Percentiles rank a stretch among this genome's conserved stretches.
Conservation (phyloP, 192 early-diverging fungal genomes). For the Anaeromyces robustus region DNA sequence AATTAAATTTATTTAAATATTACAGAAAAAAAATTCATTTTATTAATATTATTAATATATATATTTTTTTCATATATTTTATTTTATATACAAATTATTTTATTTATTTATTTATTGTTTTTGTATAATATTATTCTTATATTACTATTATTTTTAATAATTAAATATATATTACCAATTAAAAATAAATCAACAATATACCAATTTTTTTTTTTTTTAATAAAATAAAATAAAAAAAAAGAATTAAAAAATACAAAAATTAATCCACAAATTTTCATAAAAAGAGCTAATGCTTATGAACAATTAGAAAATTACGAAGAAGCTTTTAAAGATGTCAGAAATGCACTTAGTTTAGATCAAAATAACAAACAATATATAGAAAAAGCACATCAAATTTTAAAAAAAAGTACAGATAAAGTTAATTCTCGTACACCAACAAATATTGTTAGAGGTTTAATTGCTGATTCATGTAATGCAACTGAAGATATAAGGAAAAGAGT, state of each 20-base stretch:
- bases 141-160: too few relatives aligned
- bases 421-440: neutral
- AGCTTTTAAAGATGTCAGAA: slow-evolving; percentile 8
- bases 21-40: too few relatives aligned
- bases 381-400: slow-evolving; percentile 9
- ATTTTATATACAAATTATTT: too few relatives aligned
- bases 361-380: slow-evolving; percentile 5
- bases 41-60: too few relatives aligned
- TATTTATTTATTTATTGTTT: too few relatives aligned
- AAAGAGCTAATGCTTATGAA: slow-evolving; percentile 7
- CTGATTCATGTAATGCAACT: neutral
- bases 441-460: neutral
- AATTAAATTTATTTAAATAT: too few relatives aligned
- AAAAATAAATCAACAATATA: too few relatives aligned
- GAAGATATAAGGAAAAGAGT: slow-evolving; percentile 1
- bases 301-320: slow-evolving; percentile 7
- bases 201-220: too few relatives aligned
- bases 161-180: too few relatives aligned
- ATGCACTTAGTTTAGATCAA: slow-evolving; percentile 10
- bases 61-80: too few relatives aligned
- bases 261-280: slow-evolving; percentile 4
- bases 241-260: neutral
- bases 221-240: neutral
- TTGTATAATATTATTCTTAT: too few relatives aligned
- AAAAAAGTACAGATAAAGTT: neutral